Percentiles rank a stretch among this genome's conserved stretches.
Conservation (phyloP, 2,329 filamentous ascomycete genomes). For the Hypoxylon sp. region DNA sequence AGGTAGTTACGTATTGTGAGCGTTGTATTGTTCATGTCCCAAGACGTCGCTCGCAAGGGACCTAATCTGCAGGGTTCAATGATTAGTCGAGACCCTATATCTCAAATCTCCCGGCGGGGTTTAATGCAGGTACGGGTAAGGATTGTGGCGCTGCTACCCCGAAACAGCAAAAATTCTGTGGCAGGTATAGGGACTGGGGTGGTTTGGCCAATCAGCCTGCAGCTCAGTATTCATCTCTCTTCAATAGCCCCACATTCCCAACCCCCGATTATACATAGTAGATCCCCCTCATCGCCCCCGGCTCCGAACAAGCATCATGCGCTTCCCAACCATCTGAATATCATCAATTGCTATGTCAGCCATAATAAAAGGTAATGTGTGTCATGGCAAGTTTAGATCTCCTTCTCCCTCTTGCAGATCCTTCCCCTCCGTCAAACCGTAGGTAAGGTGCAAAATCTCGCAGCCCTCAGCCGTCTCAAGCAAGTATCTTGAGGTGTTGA, state of each 20-base stretch:
- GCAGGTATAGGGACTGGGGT: slow-evolving; percentile 12
- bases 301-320: slow-evolving; percentile 15
- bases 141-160: slow-evolving; percentile 12
- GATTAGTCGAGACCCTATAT: not conserved
- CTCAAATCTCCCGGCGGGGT: not conserved
- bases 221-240: no score
- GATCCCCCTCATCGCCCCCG: not conserved
- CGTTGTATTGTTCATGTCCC: not conserved
- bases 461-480: slow-evolving; percentile 40
- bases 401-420: slow-evolving; percentile 33
- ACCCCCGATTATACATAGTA: slow-evolving; percentile 10
- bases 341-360: slow-evolving; percentile 60
- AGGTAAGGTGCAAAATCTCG: slow-evolving; percentile 34
- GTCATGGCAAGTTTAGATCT: slow-evolving; percentile 17
- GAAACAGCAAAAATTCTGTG: slow-evolving; percentile 20
- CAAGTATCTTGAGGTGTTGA: slow-evolving; percentile 37
- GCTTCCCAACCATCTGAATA: slow-evolving; percentile 45
- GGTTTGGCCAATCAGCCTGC: slow-evolving; percentile 7
- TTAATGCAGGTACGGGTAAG: slow-evolving; percentile 30
- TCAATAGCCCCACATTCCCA: slow-evolving; percentile 5
- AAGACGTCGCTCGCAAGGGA: not conserved
- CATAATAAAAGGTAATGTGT: slow-evolving; percentile 36
- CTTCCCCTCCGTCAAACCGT: slow-evolving; percentile 28
- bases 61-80: no score
- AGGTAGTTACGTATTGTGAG: no score